A percentile compares a stretch with the other conserved stretches of the same genome.
phyloP scores from a whole-genome alignment of 495 filamentous ascomycete genomes.

The Aspergillus egyptiacus region DNA sequence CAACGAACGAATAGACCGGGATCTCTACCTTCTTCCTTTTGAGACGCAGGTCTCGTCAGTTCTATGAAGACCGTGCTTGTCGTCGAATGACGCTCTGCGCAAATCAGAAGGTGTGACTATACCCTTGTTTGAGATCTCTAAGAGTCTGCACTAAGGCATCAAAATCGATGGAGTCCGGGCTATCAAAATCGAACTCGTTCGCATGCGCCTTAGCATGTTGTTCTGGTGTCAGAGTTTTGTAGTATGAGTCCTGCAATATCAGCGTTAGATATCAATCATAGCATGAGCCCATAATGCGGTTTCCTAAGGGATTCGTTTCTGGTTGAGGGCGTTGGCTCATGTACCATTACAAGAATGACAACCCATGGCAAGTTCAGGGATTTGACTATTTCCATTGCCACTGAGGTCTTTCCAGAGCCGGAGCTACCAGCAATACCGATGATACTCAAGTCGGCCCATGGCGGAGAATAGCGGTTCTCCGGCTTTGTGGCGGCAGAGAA shows the following conservation, averaged over 20 bases:
- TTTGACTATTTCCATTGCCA: constrained; percentile 85
- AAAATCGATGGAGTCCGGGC: constrained; percentile 92
- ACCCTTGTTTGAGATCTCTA: constrained; percentile 86
- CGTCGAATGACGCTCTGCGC: neutral
- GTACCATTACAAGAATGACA: constrained; percentile 91
- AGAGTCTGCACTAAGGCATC: constrained; percentile 78
- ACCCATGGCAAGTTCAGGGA: constrained; percentile 94
- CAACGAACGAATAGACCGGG: constrained; percentile 90
- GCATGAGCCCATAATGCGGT: neutral
- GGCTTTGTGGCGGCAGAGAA: constrained; percentile 33
- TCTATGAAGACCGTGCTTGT: neutral
- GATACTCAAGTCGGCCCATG: constrained; percentile 90
- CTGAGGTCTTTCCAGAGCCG: constrained; percentile 93
- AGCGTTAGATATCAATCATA: constrained; percentile 26
- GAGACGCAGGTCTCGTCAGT: constrained; percentile 3
- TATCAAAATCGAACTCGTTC: constrained; percentile 95
- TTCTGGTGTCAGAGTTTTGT: constrained; percentile 75
- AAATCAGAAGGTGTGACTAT: constrained; percentile 13
- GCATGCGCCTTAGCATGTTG: constrained; percentile 68
- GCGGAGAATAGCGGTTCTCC: constrained; percentile 74
- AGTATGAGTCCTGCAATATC: constrained; percentile 77
- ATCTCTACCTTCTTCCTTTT: constrained; percentile 84
- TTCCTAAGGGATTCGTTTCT: neutral
- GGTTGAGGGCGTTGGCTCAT: constrained; percentile 7
- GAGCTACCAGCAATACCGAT: constrained; percentile 95